phyloP scores from a whole-genome alignment of 2,329 filamentous ascomycete genomes.

The Aspergillus versicolor region DNA sequence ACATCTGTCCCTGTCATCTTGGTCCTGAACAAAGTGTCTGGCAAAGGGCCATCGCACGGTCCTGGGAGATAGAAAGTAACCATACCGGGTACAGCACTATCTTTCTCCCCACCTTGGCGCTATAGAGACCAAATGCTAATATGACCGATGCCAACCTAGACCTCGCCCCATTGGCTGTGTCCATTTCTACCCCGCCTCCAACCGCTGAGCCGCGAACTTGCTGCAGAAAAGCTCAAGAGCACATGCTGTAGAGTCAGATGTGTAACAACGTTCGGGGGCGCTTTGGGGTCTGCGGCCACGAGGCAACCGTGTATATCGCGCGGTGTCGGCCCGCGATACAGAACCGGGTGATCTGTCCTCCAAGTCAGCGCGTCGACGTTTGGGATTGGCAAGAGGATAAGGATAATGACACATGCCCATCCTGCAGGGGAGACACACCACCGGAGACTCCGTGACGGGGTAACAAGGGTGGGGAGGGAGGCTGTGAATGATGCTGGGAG shows the following conservation, averaged over 20 bases:
- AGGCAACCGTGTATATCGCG: constrained; percentile 21
- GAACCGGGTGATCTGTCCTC: constrained; percentile 17
- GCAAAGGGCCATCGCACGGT: background rate
- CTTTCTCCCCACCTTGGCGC: background rate
- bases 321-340: constrained; percentile 17
- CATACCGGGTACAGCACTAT: background rate
- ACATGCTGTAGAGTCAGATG: constrained; percentile 12
- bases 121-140: background rate
- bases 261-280: constrained; percentile 21
- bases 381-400: constrained; percentile 22
- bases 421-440: constrained; percentile 18
- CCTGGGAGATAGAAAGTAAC: background rate
- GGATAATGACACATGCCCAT: constrained; percentile 17
- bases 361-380: constrained; percentile 17
- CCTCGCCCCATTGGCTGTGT: background rate
- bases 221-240: constrained; percentile 1
- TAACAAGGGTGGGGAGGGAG: too few species aligned
- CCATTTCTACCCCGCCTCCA: background rate
- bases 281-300: constrained; percentile 18
- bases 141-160: background rate
- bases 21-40: background rate
- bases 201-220: background rate
- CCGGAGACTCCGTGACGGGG: constrained; percentile 18
- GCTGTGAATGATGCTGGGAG: background rate
- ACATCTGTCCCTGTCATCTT: background rate